Conservation (phyloP, 345 rosid genomes). For the Tarenaya hassleriana region DNA sequence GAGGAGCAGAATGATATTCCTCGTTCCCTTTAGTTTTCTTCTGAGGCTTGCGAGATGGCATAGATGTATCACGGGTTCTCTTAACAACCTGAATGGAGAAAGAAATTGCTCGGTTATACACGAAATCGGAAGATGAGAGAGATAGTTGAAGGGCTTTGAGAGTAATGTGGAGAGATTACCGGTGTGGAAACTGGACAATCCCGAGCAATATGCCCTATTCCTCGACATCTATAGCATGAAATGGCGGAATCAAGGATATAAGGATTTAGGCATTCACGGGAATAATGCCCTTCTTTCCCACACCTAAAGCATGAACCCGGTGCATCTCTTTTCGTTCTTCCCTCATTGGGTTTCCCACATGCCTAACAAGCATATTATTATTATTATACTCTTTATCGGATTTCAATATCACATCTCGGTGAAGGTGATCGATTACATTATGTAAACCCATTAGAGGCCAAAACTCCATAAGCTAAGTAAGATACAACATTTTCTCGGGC, state of each 20-base stretch:
- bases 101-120: neutral
- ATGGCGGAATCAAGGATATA: constrained; percentile 28
- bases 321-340: constrained; percentile 19
- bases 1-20: constrained; percentile 39
- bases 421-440: neutral
- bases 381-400: neutral
- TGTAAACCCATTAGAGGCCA: neutral
- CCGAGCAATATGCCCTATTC: constrained; percentile 75
- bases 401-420: neutral
- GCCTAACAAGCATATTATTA: constrained; percentile 33
- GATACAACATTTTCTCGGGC: neutral
- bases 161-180: constrained; percentile 32
- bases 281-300: constrained; percentile 77
- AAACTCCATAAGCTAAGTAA: neutral
- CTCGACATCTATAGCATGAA: constrained; percentile 61
- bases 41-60: constrained; percentile 29
- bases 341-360: constrained; percentile 34
- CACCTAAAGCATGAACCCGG: constrained; percentile 50
- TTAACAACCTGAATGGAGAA: constrained; percentile 38
- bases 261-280: constrained; percentile 64
- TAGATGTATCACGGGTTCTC: constrained; percentile 40
- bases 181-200: constrained; percentile 52
- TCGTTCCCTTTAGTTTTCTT: constrained; percentile 30
- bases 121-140: neutral
- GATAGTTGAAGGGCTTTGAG: neutral